Evolutionary conservation across 257 asterid species (phyloP).

Genomic region (Eustoma russellianum): DNA sequence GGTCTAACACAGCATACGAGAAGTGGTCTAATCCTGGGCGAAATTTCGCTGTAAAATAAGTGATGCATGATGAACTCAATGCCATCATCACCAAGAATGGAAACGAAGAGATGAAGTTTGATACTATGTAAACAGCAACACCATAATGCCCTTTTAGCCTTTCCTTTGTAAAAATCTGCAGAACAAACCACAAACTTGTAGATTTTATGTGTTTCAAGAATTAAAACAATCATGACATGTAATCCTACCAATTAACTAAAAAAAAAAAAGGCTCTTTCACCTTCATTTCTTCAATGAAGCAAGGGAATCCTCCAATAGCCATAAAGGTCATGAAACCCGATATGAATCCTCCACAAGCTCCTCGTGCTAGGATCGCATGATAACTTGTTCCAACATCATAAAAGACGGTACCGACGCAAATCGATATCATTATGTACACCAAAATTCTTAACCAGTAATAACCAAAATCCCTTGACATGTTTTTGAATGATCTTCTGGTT

Average conservation of each 20-base stretch:
- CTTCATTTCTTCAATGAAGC: constrained; percentile 92
- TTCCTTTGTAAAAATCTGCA: constrained; percentile 68
- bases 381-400: constrained; percentile 49
- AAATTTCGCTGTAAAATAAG: constrained; percentile 57
- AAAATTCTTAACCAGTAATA: constrained; percentile 77
- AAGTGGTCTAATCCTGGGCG: constrained; percentile 64
- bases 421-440: constrained; percentile 46
- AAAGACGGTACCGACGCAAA: constrained; percentile 72
- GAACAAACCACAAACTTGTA: not conserved
- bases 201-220: no score
- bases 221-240: no score
- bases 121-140: constrained; percentile 55
- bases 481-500: constrained; percentile 57
- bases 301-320: constrained; percentile 97
- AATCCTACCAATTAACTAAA: no score
- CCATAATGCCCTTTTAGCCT: constrained; percentile 77
- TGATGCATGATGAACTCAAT: constrained; percentile 43
- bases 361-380: constrained; percentile 58
- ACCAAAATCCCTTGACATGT: constrained; percentile 84
- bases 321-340: constrained; percentile 91
- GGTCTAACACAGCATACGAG: constrained; percentile 40
- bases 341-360: constrained; percentile 78
- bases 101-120: constrained; percentile 71
- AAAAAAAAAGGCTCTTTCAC: constrained; percentile 15
- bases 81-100: constrained; percentile 69